Evolutionary conservation across 1,284 basidiomycete species (phyloP).

Genomic region (Erythrobasidium hasegawianum): DNA sequence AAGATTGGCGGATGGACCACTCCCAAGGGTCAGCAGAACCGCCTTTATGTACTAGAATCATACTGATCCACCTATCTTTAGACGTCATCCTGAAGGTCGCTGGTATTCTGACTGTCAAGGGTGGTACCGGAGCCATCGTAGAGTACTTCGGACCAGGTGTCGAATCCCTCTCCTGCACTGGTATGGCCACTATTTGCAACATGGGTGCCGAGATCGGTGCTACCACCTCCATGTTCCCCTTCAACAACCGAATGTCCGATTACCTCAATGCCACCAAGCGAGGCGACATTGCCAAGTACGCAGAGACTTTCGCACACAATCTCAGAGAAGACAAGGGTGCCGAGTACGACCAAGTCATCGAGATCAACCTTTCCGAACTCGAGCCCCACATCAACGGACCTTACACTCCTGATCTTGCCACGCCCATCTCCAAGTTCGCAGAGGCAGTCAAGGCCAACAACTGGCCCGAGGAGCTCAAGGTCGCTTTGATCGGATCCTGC

Average conservation of each 20-base stretch:
- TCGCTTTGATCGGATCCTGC: slow-evolving; percentile 97
- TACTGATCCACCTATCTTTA: too few relatives aligned
- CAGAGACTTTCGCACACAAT: slow-evolving; percentile 85
- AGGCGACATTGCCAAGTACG: slow-evolving; percentile 80
- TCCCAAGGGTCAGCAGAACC: slow-evolving; percentile 68
- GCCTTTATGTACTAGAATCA: not conserved
- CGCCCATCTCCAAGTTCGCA: slow-evolving; percentile 83
- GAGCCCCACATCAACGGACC: slow-evolving; percentile 99
- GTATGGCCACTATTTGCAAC: slow-evolving; percentile 99
- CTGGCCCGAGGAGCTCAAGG: slow-evolving; percentile 96
- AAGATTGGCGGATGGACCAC: slow-evolving; percentile 96
- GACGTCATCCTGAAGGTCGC: slow-evolving; percentile 97
- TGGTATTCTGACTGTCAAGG: slow-evolving; percentile 95
- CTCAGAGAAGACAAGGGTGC: slow-evolving; percentile 81
- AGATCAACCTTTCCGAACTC: slow-evolving; percentile 92
- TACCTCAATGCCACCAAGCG: slow-evolving; percentile 87
- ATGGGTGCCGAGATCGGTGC: slow-evolving; percentile 99
- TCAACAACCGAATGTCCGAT: slow-evolving; percentile 88
- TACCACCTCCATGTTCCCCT: slow-evolving; percentile 98
- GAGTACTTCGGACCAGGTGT: slow-evolving; percentile 93
- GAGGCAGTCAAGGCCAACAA: slow-evolving; percentile 87
- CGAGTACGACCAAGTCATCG: slow-evolving; percentile 91
- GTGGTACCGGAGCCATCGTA: slow-evolving; percentile 93
- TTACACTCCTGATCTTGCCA: slow-evolving; percentile 69
- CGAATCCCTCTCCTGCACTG: slow-evolving; percentile 92